Evolutionary conservation across 305 asterid genomes (phyloP), one percentile per base, ranked within the genome.

Genomic region (Rubia balearica): DNA sequence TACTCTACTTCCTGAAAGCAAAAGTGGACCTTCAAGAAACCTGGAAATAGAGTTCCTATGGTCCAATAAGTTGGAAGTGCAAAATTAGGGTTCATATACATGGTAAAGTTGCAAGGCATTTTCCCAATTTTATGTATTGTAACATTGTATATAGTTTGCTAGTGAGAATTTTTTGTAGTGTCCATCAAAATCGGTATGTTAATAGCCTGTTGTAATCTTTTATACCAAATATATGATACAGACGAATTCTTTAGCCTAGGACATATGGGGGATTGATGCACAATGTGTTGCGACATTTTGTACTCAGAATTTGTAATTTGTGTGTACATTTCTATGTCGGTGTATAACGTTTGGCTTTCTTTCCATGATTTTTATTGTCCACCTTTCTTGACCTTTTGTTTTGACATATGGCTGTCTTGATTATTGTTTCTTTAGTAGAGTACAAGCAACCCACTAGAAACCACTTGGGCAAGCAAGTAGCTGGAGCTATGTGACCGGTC

Each of bases 1-100:
- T 81, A 87, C 97, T 7, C 71, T 94, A 66, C 83, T 94, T 64
- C 99, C 99, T 0, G 89, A 87, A 67, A 94, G 99, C 95, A 94
- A 89, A 84, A 94, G 96, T 2, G 98, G 98, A 43, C 96, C 97
- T 36, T 84, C 98, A 41, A 85, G 97, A 83, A 94, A 85, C 74
- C 75, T 91, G 85, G 98, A 94, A 84, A 94, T 94, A 59, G 98
- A 94, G 83, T 89, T 94, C 81, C 96, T 89, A 74, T 94, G 98
- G 98, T 94, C 98, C 67, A 91, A 89, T 68, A 89, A 88, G 81
- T 81, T 68, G 45, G 40, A 33, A 68, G 64, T 11, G 63, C 74
- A 73, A 51, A 48, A 69, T 41, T 51, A 69, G 73, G 57, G 51
- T 16, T n/a, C 59, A 36, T 46, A 61, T 53, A 68, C 67, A 57